A percentile compares a stretch with the other conserved stretches of the same genome.
phyloP scores from a whole-genome alignment of 495 filamentous ascomycete genomes.

The Daldinia childiae region DNA sequence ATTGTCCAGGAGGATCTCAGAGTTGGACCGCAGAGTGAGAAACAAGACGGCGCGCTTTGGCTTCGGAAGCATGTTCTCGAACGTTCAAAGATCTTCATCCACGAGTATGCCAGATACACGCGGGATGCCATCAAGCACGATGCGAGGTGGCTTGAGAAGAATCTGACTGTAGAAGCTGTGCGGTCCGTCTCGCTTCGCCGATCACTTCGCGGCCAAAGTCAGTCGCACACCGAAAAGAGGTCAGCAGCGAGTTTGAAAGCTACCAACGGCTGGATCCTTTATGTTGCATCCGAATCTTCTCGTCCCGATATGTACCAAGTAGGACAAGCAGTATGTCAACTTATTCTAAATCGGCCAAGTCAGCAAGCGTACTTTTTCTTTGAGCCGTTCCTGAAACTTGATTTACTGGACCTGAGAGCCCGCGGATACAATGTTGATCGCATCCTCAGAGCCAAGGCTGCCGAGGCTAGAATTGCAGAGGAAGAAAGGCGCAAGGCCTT shows the following conservation, averaged over 20 bases:
- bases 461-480: slow-evolving; percentile 85
- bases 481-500: slow-evolving; percentile 78
- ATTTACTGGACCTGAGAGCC: slow-evolving; percentile 76
- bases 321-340: slow-evolving; percentile 78
- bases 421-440: slow-evolving; percentile 96
- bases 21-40: slow-evolving; percentile 58
- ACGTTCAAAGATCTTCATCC: slow-evolving; percentile 84
- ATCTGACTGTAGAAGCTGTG: slow-evolving; percentile 80
- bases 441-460: slow-evolving; percentile 83
- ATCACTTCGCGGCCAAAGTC: slow-evolving; percentile 71
- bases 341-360: slow-evolving; percentile 83
- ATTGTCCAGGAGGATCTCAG: slow-evolving; percentile 69
- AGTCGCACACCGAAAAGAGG: slow-evolving; percentile 73
- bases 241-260: slow-evolving; percentile 65
- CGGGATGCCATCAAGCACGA: slow-evolving; percentile 82
- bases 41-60: slow-evolving; percentile 61
- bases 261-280: slow-evolving; percentile 50
- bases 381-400: slow-evolving; percentile 82
- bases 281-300: slow-evolving; percentile 60
- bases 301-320: slow-evolving; percentile 87
- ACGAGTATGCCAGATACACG: slow-evolving; percentile 67
- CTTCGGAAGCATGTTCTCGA: slow-evolving; percentile 84
- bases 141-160: slow-evolving; percentile 86
- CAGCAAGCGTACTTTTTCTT: slow-evolving; percentile 86
- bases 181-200: slow-evolving; percentile 76